These are phyloP conservation scores for Neoarthrinium moseri DNA, from an alignment of 2,329 filamentous ascomycete genomes.

Conservation along the genomic window DNA sequence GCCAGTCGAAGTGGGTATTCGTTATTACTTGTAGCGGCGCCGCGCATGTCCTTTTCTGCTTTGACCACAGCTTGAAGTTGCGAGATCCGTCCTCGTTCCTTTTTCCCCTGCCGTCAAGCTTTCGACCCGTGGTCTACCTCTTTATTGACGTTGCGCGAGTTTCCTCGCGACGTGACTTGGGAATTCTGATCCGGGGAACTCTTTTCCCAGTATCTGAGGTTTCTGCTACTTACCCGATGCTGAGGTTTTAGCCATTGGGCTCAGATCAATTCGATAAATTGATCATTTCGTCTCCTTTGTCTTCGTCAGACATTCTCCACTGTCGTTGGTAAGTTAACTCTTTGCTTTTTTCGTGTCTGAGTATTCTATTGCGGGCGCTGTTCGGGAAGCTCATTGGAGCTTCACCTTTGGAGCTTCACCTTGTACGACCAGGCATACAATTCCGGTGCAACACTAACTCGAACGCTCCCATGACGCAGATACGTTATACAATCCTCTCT, in stretches of 20 bases:
- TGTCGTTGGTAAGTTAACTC: too few relatives aligned
- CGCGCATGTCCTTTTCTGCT: neutral
- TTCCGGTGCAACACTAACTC: neutral
- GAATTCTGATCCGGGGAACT: neutral
- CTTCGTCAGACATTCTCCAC: too few relatives aligned
- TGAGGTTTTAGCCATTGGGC: neutral
- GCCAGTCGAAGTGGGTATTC: constrained; percentile 2
- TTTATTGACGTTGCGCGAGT: neutral
- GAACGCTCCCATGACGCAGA: too few relatives aligned
- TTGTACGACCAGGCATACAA: too few relatives aligned
- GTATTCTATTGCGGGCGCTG: neutral
- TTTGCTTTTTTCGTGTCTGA: neutral
- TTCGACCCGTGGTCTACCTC: neutral
- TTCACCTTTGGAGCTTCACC: neutral
- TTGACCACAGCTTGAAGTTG: constrained; percentile 5
- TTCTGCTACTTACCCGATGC: neutral
- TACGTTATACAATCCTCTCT: too few relatives aligned
- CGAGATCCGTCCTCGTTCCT: neutral
- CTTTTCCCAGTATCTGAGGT: neutral
- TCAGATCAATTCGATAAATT: neutral
- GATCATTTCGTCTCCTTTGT: too few relatives aligned
- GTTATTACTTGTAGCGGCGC: constrained; percentile 3
- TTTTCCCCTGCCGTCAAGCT: neutral
- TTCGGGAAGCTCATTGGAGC: neutral
- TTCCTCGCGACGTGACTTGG: neutral